Evolutionary conservation across 192 early-diverging fungal genomes (phyloP).

Genomic region (Obelidium mucronatum): DNA sequence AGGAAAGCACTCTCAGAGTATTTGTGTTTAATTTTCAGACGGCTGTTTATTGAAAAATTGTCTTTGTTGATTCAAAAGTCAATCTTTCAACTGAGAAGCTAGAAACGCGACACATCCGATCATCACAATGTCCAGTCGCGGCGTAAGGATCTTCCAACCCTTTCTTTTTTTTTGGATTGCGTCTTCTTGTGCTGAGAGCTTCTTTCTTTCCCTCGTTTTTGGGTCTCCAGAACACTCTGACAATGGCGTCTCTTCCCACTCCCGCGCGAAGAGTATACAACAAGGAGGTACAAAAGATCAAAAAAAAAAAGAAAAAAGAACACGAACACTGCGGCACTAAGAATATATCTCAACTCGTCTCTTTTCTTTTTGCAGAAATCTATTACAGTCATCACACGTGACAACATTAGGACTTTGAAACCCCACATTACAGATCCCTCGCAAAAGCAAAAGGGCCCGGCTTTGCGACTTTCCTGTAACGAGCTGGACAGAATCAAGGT

Average conservation of each 20-base stretch:
- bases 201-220: no score
- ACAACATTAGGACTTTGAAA: conserved; percentile 61
- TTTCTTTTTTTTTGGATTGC: no score
- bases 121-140: no score
- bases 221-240: conserved; percentile 23
- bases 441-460: conserved; percentile 30
- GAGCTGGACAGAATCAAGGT: conserved; percentile 52
- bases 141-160: no score
- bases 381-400: conserved; percentile 65
- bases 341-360: background rate
- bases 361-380: conserved; percentile 34
- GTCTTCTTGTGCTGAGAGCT: no score
- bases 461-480: conserved; percentile 7
- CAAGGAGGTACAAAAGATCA: background rate
- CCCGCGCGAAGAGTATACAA: background rate
- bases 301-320: background rate
- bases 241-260: conserved; percentile 7
- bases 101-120: no score
- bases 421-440: conserved; percentile 50
- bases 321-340: no score
- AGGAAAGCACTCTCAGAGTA: no score
- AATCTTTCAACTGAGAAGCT: no score
- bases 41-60: no score
- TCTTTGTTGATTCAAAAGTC: no score
- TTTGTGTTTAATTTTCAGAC: no score